Evolutionary conservation across 108 stramenopile species (phyloP).

Genomic region (Nannochloropsis gaditana): DNA sequence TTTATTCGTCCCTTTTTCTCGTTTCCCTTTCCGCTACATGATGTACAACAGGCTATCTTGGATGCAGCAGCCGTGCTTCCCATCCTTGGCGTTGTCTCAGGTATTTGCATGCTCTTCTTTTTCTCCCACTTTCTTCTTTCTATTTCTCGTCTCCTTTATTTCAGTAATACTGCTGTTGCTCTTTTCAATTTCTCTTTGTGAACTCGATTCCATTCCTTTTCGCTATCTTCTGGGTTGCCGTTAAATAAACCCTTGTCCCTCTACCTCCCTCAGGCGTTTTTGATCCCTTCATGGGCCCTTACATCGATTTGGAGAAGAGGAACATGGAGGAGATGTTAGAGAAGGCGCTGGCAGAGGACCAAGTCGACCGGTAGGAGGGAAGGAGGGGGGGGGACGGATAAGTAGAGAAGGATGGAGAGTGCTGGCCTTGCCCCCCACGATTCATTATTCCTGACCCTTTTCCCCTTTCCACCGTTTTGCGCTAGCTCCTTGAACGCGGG

Average conservation of each 20-base stretch:
- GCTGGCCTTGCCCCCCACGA: background rate
- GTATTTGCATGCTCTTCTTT: background rate
- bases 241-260: background rate
- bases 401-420: background rate
- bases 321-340: conserved; percentile 78
- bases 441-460: background rate
- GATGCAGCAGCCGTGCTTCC: background rate
- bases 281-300: conserved; percentile 92
- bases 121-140: background rate
- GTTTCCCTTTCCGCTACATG: background rate
- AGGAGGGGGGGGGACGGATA: conserved; percentile 2
- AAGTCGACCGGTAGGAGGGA: background rate
- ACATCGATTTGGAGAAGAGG: conserved; percentile 78
- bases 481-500: conserved; percentile 62
- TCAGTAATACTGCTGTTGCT: no score
- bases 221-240: no score
- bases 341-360: conserved; percentile 50
- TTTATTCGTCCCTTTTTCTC: background rate
- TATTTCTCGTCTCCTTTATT: no score
- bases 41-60: background rate
- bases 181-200: no score
- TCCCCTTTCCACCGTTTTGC: background rate
- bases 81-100: background rate
- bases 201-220: no score
- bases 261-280: conserved; percentile 64